A percentile compares a stretch with the other conserved stretches of the same genome.
Evolutionary conservation across 306 rosid genomes (phyloP).

Genomic region (Luffa aegyptiaca): DNA sequence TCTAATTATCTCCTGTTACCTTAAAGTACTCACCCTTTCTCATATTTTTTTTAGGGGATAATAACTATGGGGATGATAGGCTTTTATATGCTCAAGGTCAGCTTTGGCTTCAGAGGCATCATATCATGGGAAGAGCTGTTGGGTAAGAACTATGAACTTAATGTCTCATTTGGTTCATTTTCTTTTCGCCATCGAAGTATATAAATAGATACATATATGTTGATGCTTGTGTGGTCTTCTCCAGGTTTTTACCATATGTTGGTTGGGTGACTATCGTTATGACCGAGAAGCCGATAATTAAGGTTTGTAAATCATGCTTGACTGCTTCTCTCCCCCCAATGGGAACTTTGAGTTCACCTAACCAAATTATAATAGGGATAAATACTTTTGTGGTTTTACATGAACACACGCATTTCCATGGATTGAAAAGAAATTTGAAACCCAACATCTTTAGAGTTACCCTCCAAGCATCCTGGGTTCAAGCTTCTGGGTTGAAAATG

Average conservation of each 20-base stretch:
- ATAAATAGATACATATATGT: not conserved
- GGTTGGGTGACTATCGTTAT: slow-evolving; percentile 95
- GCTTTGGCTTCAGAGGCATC: slow-evolving; percentile 85
- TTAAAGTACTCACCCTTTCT: not conserved
- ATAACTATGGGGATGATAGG: slow-evolving; percentile 82
- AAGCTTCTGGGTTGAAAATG: not conserved
- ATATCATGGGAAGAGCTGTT: slow-evolving; percentile 93
- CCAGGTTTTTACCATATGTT: slow-evolving; percentile 86
- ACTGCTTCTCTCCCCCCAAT: not conserved
- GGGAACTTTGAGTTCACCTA: not conserved
- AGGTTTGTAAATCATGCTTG: slow-evolving; percentile 39
- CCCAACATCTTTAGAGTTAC: not conserved
- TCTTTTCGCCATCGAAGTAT: not conserved
- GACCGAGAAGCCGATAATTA: slow-evolving; percentile 91
- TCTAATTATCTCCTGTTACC: not conserved
- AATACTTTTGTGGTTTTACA: not conserved
- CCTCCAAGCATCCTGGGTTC: not conserved
- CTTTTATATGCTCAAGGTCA: slow-evolving; percentile 88
- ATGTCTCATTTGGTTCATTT: not conserved
- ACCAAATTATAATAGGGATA: not conserved
- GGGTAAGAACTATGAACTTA: slow-evolving; percentile 37
- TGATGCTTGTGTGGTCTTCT: not conserved
- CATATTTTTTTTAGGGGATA: slow-evolving; percentile 55
- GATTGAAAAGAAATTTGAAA: not conserved
- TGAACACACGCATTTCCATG: not conserved